Base-by-base conservation (phyloP, 2,329 filamentous ascomycete species). In the Samsoniella hepiali region DNA sequence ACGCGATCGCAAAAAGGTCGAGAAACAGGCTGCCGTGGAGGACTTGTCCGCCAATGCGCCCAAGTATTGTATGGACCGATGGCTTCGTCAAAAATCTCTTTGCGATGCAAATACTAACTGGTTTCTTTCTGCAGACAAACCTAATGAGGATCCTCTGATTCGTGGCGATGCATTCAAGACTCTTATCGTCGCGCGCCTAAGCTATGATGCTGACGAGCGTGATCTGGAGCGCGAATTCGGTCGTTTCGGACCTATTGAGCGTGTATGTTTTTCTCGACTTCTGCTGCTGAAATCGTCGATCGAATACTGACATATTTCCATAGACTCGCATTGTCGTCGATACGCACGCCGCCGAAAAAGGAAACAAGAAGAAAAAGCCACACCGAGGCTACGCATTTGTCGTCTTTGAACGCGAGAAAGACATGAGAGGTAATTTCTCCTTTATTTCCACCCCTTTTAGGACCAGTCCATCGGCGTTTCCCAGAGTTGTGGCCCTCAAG, bases 311-410 rank as follows among this genome's bases (percentile, higher is more conserved):
- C 31, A 3, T 40, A 40, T 68, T 32, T 34, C 17, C 17, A 32
- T 62, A 95, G 91, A 96, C 97, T 72, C 91, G 94, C 66, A 91
- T 97, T 70, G 86, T 97, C 69, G 87, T 87, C 71, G 90, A 96
- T 74, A 88, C 87, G 5, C 87, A 91, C 69, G 84, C 87, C 65
- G 78, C 84, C 69, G 85, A 85, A 72, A 89, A 84, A 76, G 86
- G 83, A 63, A 90, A 89, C 71, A 92, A 93, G 78, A 88, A 91
- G 74, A 89, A 89, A 73, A 93, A 93, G 79, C 80, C 88, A 58
- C 91, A 96, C 73, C 85, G 89, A 72, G 95, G 95, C 66, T 99
- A 99, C 77, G 95, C 92, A 66, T 99, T 99, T 74, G 90, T 99
- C 69, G 91, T 98, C 62, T 99, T 94, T 74, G 94, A 98, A 78